Evolutionary conservation across 345 rosid species (phyloP).

Genomic region (Sapria himalayana): DNA sequence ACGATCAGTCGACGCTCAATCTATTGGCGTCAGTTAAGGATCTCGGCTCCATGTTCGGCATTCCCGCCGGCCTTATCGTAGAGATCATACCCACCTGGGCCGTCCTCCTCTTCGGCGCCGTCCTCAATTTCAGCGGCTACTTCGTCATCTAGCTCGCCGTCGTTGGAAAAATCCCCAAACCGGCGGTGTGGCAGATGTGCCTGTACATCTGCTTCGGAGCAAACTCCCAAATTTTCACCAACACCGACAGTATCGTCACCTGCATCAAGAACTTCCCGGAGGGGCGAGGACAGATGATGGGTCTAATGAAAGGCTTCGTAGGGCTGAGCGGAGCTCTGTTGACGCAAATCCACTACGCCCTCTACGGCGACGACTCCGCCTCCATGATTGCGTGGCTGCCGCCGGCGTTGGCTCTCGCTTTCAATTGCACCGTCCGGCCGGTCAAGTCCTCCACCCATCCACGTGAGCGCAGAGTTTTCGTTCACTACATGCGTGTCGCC

Average conservation of each 20-base stretch:
- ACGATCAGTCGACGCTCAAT: conserved; percentile 12
- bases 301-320: conserved; percentile 9
- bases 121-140: conserved; percentile 11
- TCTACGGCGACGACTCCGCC: conserved; percentile 8
- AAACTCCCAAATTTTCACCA: conserved; percentile 9
- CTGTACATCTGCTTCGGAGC: conserved; percentile 9
- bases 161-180: conserved; percentile 1
- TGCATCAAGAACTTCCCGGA: conserved; percentile 10
- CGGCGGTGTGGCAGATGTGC: conserved; percentile 10
- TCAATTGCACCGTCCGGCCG: conserved; percentile 7
- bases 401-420: conserved; percentile 5
- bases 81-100: conserved; percentile 11
- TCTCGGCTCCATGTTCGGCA: conserved; percentile 12
- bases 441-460: conserved; percentile 1
- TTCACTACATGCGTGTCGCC: conserved; percentile 5
- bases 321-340: conserved; percentile 11
- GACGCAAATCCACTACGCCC: conserved; percentile 9
- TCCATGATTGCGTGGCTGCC: conserved; percentile 11
- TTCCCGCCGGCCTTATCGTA: conserved; percentile 11
- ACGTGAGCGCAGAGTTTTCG: conserved; percentile 10
- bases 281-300: conserved; percentile 10
- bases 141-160: conserved; percentile 13
- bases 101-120: conserved; percentile 9
- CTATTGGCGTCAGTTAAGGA: conserved; percentile 9
- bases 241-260: conserved; percentile 9